Conservation (phyloP, 768 basidiomycete genomes). For the Dendrothele bispora region DNA sequence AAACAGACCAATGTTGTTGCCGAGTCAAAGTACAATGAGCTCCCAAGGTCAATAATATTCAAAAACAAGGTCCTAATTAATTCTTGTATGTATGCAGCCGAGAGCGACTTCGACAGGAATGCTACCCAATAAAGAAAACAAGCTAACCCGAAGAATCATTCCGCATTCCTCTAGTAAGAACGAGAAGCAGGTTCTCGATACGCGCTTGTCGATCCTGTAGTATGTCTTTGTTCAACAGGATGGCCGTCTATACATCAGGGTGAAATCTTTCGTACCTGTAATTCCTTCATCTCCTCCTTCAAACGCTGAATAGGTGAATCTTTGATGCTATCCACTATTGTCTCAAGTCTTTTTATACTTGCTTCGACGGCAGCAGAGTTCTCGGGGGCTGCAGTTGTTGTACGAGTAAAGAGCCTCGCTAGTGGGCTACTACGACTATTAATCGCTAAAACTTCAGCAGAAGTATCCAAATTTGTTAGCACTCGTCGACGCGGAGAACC, state of each 20-base stretch:
- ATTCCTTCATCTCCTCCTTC: conserved; percentile 80
- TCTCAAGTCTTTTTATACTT: conserved; percentile 56
- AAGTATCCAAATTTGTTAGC: conserved; percentile 14
- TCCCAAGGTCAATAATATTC: too few species aligned
- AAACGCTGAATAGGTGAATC: conserved; percentile 64
- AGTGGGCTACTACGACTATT: conserved; percentile 39
- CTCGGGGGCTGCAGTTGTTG: conserved; percentile 14
- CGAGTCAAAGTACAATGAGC: too few species aligned
- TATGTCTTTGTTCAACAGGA: conserved; percentile 3
- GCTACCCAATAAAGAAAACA: too few species aligned
- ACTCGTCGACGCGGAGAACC: conserved; percentile 22
- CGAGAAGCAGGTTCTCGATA: conserved; percentile 70
- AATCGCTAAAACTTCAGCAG: conserved; percentile 21
- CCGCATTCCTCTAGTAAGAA: conserved; percentile 67
- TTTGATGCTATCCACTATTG: conserved; percentile 60
- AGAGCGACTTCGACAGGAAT: too few species aligned
- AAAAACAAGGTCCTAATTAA: too few species aligned
- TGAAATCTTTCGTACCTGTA: conserved; percentile 56
- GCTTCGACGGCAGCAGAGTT: conserved; percentile 37
- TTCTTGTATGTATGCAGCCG: too few species aligned
- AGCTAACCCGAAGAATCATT: too few species aligned
- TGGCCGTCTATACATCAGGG: neutral
- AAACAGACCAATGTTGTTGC: too few species aligned
- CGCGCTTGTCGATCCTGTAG: conserved; percentile 70
- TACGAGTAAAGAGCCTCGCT: conserved; percentile 41